phyloP scores from a whole-genome alignment of 805 yeast species.

The Candida sakaeoensis region DNA sequence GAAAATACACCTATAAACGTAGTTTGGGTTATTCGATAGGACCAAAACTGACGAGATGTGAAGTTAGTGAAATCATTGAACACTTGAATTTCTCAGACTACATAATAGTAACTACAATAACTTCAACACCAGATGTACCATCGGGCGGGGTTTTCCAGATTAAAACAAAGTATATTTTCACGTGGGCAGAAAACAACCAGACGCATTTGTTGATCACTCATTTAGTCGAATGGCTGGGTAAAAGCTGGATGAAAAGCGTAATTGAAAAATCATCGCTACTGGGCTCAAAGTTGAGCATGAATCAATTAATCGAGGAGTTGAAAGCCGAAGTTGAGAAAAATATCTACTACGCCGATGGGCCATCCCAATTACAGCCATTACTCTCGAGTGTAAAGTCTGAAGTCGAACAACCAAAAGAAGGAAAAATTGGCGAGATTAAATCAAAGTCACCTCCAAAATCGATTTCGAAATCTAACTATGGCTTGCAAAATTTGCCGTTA shows the following conservation, averaged over 20 bases:
- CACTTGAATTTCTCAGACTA: constrained; percentile 49
- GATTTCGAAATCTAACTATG: neutral
- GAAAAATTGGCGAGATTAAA: no score
- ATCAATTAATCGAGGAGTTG: constrained; percentile 42
- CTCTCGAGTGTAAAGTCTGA: constrained; percentile 3
- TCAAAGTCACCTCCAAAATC: no score
- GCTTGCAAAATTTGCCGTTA: neutral
- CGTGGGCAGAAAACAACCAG: constrained; percentile 67
- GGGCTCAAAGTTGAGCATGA: constrained; percentile 71
- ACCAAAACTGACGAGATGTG: constrained; percentile 85
- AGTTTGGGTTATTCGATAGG: constrained; percentile 82
- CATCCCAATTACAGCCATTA: constrained; percentile 7
- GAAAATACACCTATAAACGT: constrained; percentile 66
- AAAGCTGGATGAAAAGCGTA: constrained; percentile 87
- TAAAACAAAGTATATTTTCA: constrained; percentile 63
- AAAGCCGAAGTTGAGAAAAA: constrained; percentile 21
- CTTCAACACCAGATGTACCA: constrained; percentile 92
- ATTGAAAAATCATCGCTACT: constrained; percentile 79
- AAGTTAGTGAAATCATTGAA: constrained; percentile 55
- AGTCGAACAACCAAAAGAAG: neutral
- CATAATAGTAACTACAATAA: constrained; percentile 58
- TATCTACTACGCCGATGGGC: constrained; percentile 21
- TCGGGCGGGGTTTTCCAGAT: constrained; percentile 81
- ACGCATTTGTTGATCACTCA: constrained; percentile 65
- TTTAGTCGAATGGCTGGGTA: constrained; percentile 83